A percentile compares a stretch with the other conserved stretches of the same genome.
These are phyloP conservation scores for Cordyceps farinosa DNA, from an alignment of 2,329 filamentous ascomycete genomes.

Conservation along the genomic window DNA sequence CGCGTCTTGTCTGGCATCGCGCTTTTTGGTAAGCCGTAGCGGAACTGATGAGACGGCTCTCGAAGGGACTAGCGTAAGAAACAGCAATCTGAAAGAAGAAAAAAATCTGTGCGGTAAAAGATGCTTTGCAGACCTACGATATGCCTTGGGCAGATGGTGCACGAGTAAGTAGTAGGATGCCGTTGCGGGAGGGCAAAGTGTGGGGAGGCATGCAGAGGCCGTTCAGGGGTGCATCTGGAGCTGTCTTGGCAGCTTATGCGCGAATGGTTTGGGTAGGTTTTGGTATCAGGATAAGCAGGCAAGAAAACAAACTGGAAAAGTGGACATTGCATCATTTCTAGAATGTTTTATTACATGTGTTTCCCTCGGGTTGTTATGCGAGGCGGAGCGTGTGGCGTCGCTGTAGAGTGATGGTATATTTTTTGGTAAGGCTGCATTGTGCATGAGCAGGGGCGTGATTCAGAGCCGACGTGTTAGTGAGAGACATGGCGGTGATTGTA, in stretches of 20 bases:
- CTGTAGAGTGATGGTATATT: not conserved
- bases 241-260: not conserved
- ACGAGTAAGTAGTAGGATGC: not conserved
- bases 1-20: too few species aligned
- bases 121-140: too few species aligned
- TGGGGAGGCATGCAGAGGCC: not conserved
- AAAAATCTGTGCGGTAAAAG: too few species aligned
- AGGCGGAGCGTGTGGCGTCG: not conserved
- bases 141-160: not conserved
- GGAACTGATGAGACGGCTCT: too few species aligned
- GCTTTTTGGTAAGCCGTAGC: too few species aligned
- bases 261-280: not conserved
- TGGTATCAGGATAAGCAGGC: not conserved
- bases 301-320: not conserved
- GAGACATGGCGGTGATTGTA: too few species aligned
- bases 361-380: not conserved
- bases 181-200: not conserved
- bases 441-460: not conserved
- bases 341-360: not conserved
- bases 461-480: not conserved
- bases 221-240: not conserved
- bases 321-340: not conserved
- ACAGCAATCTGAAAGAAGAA: too few species aligned
- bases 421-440: not conserved
- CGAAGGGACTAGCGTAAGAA: too few species aligned